These are phyloP conservation scores for Actinomucor elegans DNA, from an alignment of 371 early-diverging fungal genomes.

Conservation along the genomic window DNA sequence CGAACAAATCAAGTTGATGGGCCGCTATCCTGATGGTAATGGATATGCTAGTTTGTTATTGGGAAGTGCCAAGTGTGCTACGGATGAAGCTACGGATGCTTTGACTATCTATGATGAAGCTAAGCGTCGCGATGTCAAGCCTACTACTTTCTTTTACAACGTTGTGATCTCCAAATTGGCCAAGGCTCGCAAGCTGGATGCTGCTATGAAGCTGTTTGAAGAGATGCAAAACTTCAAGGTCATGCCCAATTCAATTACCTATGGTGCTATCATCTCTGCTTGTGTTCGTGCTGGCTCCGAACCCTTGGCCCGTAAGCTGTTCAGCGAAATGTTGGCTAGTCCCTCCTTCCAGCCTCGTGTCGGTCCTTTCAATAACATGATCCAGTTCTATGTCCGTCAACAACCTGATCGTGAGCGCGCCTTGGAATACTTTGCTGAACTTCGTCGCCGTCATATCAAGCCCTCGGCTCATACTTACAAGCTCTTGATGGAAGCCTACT, in stretches of 20 bases:
- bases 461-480: slow-evolving; percentile 68
- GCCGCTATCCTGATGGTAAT: slow-evolving; percentile 48
- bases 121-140: slow-evolving; percentile 58
- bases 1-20: slow-evolving; percentile 49
- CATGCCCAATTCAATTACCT: slow-evolving; percentile 58
- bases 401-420: slow-evolving; percentile 56
- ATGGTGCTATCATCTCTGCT: slow-evolving; percentile 65
- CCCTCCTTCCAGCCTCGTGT: slow-evolving; percentile 55
- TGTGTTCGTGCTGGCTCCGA: slow-evolving; percentile 64
- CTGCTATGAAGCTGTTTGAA: slow-evolving; percentile 56
- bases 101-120: slow-evolving; percentile 62
- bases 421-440: slow-evolving; percentile 52
- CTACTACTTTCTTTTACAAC: slow-evolving; percentile 65
- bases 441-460: slow-evolving; percentile 48
- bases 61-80: slow-evolving; percentile 49
- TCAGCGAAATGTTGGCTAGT: slow-evolving; percentile 54
- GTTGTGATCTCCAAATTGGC: slow-evolving; percentile 66
- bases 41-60: slow-evolving; percentile 51
- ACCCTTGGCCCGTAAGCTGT: slow-evolving; percentile 46
- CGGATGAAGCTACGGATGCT: slow-evolving; percentile 58
- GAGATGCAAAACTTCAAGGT: slow-evolving; percentile 59
- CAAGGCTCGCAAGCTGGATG: slow-evolving; percentile 63
- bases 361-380: slow-evolving; percentile 67
- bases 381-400: slow-evolving; percentile 66
- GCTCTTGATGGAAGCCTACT: slow-evolving; percentile 61